Base-by-base conservation (phyloP, 2,329 filamentous ascomycete genomes). In the Colletotrichum lupini region DNA sequence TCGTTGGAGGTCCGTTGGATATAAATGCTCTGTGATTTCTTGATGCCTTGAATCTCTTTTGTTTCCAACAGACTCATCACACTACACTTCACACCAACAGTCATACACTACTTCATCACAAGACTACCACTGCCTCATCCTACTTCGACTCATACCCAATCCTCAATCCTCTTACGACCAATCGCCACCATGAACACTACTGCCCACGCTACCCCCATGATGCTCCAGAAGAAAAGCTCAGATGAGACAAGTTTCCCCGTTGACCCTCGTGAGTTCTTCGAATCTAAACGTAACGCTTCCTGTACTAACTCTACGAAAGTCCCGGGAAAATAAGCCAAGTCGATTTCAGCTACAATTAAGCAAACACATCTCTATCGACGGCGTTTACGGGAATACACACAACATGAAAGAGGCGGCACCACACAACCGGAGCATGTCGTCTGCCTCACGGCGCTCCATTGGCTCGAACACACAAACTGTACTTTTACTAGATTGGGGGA, bases 361-460 rank as follows among this genome's bases (percentile, higher is more conserved):
- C 3, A 56, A 49, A 64, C 4, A 35, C 32, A 35, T 4, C 55
- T 32, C 19, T 57, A 61, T 66, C 56, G 5, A 24, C 49, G 71
- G 71, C 71, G 61, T 61, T 66, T 14, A 69, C 32, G 59, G 59
- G 28, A 30, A 57, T 53, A 12, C 66, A 2, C 19, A 73, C 11
- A 26, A 8, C 65, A 68, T 16, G 14, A 35, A 65, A 37, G 11
- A 65, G 28, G 24, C 55, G 53, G 1, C 22, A 58, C 9, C 52
- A 28, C 42, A n/a, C 56, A 3, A 8, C 19, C 8, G 30, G 26
- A 49, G 32, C 12, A 49, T 55, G 67, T 73, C 71, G 71, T 71
- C n/a, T 24, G 67, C 56, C 56, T 62, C 71, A 2, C 71, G 71
- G 14, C 67, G 32, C 4, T 14, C 19, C 4, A 73, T 73, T 73